These are phyloP conservation scores for Daldinia concentrica DNA, from an alignment of 495 filamentous ascomycete genomes.

Conservation along the genomic window DNA sequence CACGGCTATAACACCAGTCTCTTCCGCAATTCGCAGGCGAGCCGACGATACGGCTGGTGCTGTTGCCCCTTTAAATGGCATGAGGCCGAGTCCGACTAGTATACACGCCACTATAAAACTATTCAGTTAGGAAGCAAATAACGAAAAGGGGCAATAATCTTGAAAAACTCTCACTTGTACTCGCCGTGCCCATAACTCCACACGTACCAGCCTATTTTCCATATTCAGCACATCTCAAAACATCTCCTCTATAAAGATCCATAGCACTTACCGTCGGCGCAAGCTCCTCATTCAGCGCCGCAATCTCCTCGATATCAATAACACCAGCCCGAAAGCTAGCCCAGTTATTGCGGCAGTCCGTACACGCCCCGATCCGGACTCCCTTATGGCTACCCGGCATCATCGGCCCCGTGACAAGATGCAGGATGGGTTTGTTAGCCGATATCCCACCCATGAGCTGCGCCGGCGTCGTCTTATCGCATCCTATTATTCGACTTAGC, in stretches of 20 bases:
- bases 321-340: constrained; percentile 67
- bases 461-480: constrained; percentile 74
- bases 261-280: constrained; percentile 64
- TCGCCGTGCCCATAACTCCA: constrained; percentile 76
- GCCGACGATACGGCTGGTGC: constrained; percentile 72
- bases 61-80: constrained; percentile 68
- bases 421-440: constrained; percentile 72
- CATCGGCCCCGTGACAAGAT: constrained; percentile 73
- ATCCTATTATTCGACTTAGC: constrained; percentile 51
- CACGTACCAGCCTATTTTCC: constrained; percentile 66
- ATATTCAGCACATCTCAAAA: constrained; percentile 6
- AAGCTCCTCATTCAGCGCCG: constrained; percentile 71
- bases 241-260: not conserved
- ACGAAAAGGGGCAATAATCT: constrained; percentile 1
- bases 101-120: constrained; percentile 65
- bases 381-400: constrained; percentile 70
- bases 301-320: constrained; percentile 73
- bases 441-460: constrained; percentile 76
- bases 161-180: constrained; percentile 55
- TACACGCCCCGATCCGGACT: constrained; percentile 69
- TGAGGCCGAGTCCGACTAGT: constrained; percentile 69
- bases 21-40: constrained; percentile 69
- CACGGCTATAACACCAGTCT: constrained; percentile 68
- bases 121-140: not conserved
- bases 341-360: constrained; percentile 74